phyloP scores from a whole-genome alignment of 2,329 filamentous ascomycete species.

The Diaporthe sp. region DNA sequence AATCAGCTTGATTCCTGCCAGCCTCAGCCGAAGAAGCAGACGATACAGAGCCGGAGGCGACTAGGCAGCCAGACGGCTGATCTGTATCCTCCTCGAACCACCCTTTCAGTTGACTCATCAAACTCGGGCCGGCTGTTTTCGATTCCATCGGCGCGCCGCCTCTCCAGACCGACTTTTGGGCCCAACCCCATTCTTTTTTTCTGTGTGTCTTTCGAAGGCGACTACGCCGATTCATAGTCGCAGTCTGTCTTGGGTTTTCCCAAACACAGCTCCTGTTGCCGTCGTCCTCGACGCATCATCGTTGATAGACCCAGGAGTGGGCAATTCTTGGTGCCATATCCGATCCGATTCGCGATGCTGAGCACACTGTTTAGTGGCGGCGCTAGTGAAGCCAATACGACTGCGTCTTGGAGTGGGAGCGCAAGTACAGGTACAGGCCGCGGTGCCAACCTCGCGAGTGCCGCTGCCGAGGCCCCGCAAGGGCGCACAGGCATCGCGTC shows the following conservation, averaged over 20 bases:
- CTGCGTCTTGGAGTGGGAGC: constrained; percentile 7
- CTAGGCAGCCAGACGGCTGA: constrained; percentile 4
- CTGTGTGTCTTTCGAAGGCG: not conserved
- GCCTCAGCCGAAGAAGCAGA: not conserved
- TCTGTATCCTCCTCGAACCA: not conserved
- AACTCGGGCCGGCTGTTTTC: not conserved
- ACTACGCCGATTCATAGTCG: not conserved
- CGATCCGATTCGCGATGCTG: constrained; percentile 37
- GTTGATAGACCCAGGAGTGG: not conserved
- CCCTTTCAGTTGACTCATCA: not conserved
- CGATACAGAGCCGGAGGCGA: not conserved
- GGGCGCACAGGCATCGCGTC: constrained; percentile 31
- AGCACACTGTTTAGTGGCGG: constrained; percentile 35
- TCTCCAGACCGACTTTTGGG: constrained; percentile 8
- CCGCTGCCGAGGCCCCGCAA: constrained; percentile 34
- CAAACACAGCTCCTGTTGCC: not conserved
- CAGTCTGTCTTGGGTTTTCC: not conserved
- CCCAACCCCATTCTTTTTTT: not conserved
- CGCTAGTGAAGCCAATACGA: constrained; percentile 31
- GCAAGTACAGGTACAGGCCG: constrained; percentile 27
- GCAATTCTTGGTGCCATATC: constrained; percentile 20
- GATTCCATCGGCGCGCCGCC: constrained; percentile 18
- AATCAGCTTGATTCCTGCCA: not conserved
- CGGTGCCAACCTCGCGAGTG: constrained; percentile 31
- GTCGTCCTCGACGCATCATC: constrained; percentile 1